A percentile compares a stretch with the other conserved stretches of the same genome.
phyloP scores from a whole-genome alignment of 1,139 yeast species.

The Geotrichum macrosporum region DNA sequence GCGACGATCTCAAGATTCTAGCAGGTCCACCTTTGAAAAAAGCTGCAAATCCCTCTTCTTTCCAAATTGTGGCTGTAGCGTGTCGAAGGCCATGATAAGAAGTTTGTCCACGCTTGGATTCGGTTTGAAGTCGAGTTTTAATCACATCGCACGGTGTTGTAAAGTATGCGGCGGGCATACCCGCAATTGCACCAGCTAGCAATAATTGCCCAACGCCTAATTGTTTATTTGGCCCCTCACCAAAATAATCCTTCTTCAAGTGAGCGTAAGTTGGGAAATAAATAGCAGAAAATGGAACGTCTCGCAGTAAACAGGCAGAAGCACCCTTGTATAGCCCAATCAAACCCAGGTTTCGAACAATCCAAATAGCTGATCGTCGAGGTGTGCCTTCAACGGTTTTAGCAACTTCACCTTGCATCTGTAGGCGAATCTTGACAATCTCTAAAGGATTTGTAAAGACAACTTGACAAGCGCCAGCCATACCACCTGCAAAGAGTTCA shows the following conservation, averaged over 20 bases:
- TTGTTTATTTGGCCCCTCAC: conserved; percentile 67
- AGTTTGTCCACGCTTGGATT: conserved; percentile 70
- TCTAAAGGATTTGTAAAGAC: conserved; percentile 94
- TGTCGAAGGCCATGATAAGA: conserved; percentile 71
- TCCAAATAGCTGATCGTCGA: conserved; percentile 58
- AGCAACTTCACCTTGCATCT: conserved; percentile 77
- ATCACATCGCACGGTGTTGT: conserved; percentile 97
- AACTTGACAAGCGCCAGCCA: conserved; percentile 97
- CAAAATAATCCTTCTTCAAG: conserved; percentile 73
- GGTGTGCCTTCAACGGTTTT: conserved; percentile 43
- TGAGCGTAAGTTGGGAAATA: conserved; percentile 97
- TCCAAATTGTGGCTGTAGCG: conserved; percentile 67
- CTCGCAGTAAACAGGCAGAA: conserved; percentile 86
- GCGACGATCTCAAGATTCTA: conserved; percentile 89
- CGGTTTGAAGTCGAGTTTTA: conserved; percentile 90
- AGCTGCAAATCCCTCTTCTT: conserved; percentile 77
- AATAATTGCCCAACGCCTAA: conserved; percentile 80
- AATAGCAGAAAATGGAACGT: conserved; percentile 94
- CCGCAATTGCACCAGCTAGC: conserved; percentile 88
- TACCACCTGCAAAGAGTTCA: conserved; percentile 84
- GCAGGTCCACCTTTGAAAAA: conserved; percentile 97
- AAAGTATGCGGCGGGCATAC: conserved; percentile 94
- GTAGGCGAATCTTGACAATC: conserved; percentile 90
- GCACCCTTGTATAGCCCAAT: conserved; percentile 90
- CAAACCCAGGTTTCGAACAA: conserved; percentile 74